Percentiles rank a stretch among this genome's conserved stretches.
These are phyloP conservation scores for Fragilariopsis cylindrus DNA, from an alignment of 108 stramenopile species.

Conservation along the genomic window DNA sequence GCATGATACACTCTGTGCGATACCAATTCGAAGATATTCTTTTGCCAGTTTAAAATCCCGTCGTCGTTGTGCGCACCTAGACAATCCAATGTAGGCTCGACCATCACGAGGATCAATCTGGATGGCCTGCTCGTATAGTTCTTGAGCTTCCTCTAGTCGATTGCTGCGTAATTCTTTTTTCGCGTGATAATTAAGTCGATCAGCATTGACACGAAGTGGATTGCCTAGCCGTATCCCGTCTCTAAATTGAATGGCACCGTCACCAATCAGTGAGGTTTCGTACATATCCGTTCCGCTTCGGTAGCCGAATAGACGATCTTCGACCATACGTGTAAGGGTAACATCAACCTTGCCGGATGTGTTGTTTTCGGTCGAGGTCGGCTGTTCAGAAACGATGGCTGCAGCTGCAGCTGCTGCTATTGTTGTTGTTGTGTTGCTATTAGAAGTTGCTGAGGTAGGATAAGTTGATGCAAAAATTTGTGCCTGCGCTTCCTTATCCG, in stretches of 20 bases:
- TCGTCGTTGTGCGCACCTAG: constrained; percentile 73
- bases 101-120: constrained; percentile 79
- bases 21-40: constrained; percentile 58
- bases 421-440: constrained; percentile 11
- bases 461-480: constrained; percentile 11
- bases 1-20: constrained; percentile 44
- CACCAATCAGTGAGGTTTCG: constrained; percentile 70
- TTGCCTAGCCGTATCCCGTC: constrained; percentile 71
- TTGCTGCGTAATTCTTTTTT: constrained; percentile 61
- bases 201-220: constrained; percentile 72
- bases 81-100: constrained; percentile 81
- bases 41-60: constrained; percentile 70
- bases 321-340: constrained; percentile 72
- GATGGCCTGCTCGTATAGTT: constrained; percentile 41
- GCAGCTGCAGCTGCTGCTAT: constrained; percentile 13
- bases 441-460: background rate
- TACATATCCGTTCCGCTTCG: constrained; percentile 60
- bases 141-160: constrained; percentile 36
- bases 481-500: constrained; percentile 21
- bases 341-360: constrained; percentile 47
- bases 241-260: constrained; percentile 78
- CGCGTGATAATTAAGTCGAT: constrained; percentile 68
- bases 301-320: constrained; percentile 73
- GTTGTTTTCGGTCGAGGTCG: background rate
- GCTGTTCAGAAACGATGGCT: background rate